A percentile compares a stretch with the other conserved stretches of the same genome.
Evolutionary conservation across 2,329 filamentous ascomycete genomes (phyloP).

Genomic region (Microcyclosporella mali): DNA sequence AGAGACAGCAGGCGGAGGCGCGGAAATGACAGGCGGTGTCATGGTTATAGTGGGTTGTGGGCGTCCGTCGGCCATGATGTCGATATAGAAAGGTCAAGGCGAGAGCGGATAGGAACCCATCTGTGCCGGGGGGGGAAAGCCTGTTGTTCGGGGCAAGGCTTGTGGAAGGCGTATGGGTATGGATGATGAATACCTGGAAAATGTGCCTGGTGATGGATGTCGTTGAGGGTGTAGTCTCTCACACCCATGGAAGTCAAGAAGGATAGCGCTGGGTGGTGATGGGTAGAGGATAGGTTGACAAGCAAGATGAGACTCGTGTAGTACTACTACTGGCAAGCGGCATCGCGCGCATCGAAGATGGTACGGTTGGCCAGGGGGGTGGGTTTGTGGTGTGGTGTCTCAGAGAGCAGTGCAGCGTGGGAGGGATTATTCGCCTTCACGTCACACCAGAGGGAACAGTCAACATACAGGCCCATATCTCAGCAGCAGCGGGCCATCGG

Average conservation of each 20-base stretch:
- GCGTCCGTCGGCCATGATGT: conserved; percentile 6
- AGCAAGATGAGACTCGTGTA: no score
- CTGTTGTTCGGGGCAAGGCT: neutral
- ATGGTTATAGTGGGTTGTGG: conserved; percentile 18
- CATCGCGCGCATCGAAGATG: no score
- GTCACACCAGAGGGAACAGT: no score
- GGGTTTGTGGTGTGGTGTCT: no score
- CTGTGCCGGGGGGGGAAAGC: neutral
- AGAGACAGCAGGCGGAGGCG: neutral
- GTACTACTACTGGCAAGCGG: no score
- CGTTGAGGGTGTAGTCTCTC: neutral
- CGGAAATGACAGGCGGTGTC: conserved; percentile 12
- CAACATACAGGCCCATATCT: no score
- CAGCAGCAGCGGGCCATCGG: no score
- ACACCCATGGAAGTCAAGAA: neutral
- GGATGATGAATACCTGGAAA: neutral
- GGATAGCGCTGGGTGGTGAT: no score
- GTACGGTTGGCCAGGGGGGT: no score
- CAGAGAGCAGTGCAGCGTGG: no score
- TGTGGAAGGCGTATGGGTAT: neutral
- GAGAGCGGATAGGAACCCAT: conserved; percentile 3
- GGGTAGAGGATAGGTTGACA: no score
- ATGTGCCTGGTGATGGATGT: neutral
- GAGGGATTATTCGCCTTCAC: no score
- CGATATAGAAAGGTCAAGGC: neutral